Evolutionary conservation across 495 filamentous ascomycete species (phyloP).

Genomic region (Viridothelium virens): DNA sequence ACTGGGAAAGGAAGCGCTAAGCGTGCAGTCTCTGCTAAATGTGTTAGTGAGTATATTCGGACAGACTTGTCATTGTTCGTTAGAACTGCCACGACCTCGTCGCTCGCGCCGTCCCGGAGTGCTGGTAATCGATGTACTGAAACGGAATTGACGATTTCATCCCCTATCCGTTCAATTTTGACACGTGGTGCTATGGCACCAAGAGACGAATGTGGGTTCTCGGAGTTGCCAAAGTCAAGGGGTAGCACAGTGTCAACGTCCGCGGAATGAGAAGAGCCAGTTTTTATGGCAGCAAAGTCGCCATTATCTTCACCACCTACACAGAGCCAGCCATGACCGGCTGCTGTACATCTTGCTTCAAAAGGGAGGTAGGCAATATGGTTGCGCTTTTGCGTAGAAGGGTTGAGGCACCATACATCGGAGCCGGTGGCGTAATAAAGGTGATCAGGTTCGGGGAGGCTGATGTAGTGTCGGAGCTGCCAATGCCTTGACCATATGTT

Average conservation of each 20-base stretch:
- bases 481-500: slow-evolving; percentile 56
- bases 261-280: slow-evolving; percentile 15
- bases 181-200: slow-evolving; percentile 25
- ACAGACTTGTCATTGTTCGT: slow-evolving; percentile 91
- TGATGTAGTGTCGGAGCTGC: slow-evolving; percentile 87
- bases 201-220: slow-evolving; percentile 21
- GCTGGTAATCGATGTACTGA: slow-evolving; percentile 53
- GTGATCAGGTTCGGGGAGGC: slow-evolving; percentile 61
- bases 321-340: slow-evolving; percentile 79
- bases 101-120: slow-evolving; percentile 34
- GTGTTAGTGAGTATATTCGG: slow-evolving; percentile 64
- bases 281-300: slow-evolving; percentile 67
- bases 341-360: slow-evolving; percentile 72
- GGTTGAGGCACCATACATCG: slow-evolving; percentile 61
- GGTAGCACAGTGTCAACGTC: slow-evolving; percentile 58
- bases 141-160: slow-evolving; percentile 60
- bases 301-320: slow-evolving; percentile 75
- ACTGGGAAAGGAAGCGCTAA: slow-evolving; percentile 70
- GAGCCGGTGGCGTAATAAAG: slow-evolving; percentile 75
- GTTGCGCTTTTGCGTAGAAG: slow-evolving; percentile 60
- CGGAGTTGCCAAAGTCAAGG: slow-evolving; percentile 33
- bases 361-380: slow-evolving; percentile 74
- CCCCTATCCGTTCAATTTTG: slow-evolving; percentile 35
- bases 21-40: slow-evolving; percentile 53
- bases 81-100: slow-evolving; percentile 57